Conservation (phyloP, 2,329 filamentous ascomycete genomes). For the Raffaelea albimanens region DNA sequence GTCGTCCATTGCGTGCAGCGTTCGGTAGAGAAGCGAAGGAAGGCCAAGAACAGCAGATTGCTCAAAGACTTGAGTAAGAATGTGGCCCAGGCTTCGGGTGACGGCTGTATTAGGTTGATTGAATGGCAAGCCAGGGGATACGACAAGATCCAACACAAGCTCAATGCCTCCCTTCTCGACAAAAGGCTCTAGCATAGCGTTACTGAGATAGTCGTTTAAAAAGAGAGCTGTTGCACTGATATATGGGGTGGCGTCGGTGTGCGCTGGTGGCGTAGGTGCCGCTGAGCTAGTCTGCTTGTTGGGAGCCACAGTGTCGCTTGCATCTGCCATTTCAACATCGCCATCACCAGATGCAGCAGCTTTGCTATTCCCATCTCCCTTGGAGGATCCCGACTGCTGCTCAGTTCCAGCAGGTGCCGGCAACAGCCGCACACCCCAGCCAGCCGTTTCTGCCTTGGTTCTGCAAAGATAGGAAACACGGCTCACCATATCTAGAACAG, state of each 20-base stretch:
- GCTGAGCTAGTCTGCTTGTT: neutral
- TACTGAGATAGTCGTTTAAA: slow-evolving; percentile 63
- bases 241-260: slow-evolving; percentile 51
- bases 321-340: slow-evolving; percentile 61
- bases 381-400: slow-evolving; percentile 7
- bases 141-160: slow-evolving; percentile 72
- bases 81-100: slow-evolving; percentile 60
- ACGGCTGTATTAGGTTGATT: slow-evolving; percentile 59
- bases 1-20: slow-evolving; percentile 58
- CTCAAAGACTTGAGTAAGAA: slow-evolving; percentile 72
- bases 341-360: slow-evolving; percentile 8
- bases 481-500: slow-evolving; percentile 82
- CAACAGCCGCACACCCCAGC: slow-evolving; percentile 74
- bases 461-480: slow-evolving; percentile 68
- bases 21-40: slow-evolving; percentile 68
- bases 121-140: slow-evolving; percentile 69
- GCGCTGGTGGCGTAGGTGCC: slow-evolving; percentile 7
- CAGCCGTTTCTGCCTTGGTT: slow-evolving; percentile 56
- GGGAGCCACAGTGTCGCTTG: neutral
- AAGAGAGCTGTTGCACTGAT: slow-evolving; percentile 71
- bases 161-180: slow-evolving; percentile 74
- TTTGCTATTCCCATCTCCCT: slow-evolving; percentile 31
- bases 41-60: slow-evolving; percentile 71
- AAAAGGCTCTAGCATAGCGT: slow-evolving; percentile 60
- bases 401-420: slow-evolving; percentile 34